Conservation (phyloP, 1,139 yeast species). For the Nadsonia starkeyi-henricii region DNA sequence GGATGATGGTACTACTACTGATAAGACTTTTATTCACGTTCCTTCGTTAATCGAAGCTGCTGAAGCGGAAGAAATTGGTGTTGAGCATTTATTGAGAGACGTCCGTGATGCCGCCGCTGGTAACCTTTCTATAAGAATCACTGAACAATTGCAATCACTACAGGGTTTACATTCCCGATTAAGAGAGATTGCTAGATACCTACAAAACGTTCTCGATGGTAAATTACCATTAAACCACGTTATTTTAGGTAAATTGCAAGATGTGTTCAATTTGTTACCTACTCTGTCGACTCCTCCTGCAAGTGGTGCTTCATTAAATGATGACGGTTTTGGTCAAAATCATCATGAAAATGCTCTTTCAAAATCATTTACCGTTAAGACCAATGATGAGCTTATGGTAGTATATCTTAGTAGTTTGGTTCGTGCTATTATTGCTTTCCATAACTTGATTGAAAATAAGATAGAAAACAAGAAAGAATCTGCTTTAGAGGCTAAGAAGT, state of each 20-base stretch:
- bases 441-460: slow-evolving; percentile 91
- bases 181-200: slow-evolving; percentile 63
- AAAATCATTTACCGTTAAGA: slow-evolving; percentile 76
- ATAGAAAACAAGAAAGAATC: slow-evolving; percentile 42
- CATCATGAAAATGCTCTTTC: slow-evolving; percentile 29
- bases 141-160: slow-evolving; percentile 79
- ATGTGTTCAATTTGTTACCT: slow-evolving; percentile 85
- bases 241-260: slow-evolving; percentile 85
- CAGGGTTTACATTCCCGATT: slow-evolving; percentile 76
- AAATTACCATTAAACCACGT: slow-evolving; percentile 79
- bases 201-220: slow-evolving; percentile 58
- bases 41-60: slow-evolving; percentile 93
- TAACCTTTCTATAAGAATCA: slow-evolving; percentile 67
- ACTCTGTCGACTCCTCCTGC: slow-evolving; percentile 40
- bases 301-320: slow-evolving; percentile 6
- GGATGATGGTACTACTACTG: slow-evolving; percentile 92
- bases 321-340: slow-evolving; percentile 20
- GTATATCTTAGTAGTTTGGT: slow-evolving; percentile 81
- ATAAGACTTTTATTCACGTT: slow-evolving; percentile 83
- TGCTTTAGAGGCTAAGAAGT: background rate
- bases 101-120: slow-evolving; percentile 97
- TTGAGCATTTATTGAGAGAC: slow-evolving; percentile 87
- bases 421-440: slow-evolving; percentile 90
- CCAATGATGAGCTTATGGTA: slow-evolving; percentile 93
- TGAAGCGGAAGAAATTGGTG: slow-evolving; percentile 98